Evolutionary conservation across 2,329 filamentous ascomycete species (phyloP).

Genomic region (Fusarium buxicola): DNA sequence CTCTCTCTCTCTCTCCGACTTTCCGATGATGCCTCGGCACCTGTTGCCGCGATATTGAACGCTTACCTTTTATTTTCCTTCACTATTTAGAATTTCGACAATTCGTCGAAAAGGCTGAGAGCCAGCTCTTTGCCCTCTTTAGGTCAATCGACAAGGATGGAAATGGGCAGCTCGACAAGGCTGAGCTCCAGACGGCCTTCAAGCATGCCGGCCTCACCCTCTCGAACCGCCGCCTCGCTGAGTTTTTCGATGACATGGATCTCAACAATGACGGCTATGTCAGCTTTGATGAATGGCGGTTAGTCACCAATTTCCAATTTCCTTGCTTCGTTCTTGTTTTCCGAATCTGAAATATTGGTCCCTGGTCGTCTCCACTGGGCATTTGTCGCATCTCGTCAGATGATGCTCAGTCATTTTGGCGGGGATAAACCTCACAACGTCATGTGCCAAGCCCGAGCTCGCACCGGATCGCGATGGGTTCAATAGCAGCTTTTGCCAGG

Average conservation of each 20-base stretch:
- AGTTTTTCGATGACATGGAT: slow-evolving; percentile 92
- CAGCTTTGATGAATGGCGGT: slow-evolving; percentile 97
- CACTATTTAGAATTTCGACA: slow-evolving; percentile 78
- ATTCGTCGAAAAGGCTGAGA: slow-evolving; percentile 90
- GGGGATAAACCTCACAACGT: slow-evolving; percentile 43
- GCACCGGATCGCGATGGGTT: slow-evolving; percentile 20
- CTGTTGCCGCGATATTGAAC: slow-evolving; percentile 16
- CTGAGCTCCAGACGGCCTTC: slow-evolving; percentile 85
- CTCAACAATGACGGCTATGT: slow-evolving; percentile 88
- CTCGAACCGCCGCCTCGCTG: slow-evolving; percentile 78
- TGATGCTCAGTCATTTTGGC: slow-evolving; percentile 45
- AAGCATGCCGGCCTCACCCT: slow-evolving; percentile 81
- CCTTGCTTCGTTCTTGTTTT: slow-evolving; percentile 9
- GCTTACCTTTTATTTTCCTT: slow-evolving; percentile 35
- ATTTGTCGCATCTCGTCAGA: slow-evolving; percentile 37
- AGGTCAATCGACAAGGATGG: slow-evolving; percentile 85
- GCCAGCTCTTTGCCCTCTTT: slow-evolving; percentile 85
- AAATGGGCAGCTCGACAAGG: slow-evolving; percentile 87
- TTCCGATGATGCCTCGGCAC: slow-evolving; percentile 33
- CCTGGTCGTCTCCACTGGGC: slow-evolving; percentile 6
- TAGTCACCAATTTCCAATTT: slow-evolving; percentile 55
- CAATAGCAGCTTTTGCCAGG: slow-evolving; percentile 9
- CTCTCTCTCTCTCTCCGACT: slow-evolving; percentile 15
- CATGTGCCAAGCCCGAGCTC: slow-evolving; percentile 44
- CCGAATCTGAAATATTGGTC: neutral